Evolutionary conservation across 2,329 filamentous ascomycete genomes (phyloP), one percentile per base, ranked within the genome.

Genomic region (Tolypocladium tundrense): DNA sequence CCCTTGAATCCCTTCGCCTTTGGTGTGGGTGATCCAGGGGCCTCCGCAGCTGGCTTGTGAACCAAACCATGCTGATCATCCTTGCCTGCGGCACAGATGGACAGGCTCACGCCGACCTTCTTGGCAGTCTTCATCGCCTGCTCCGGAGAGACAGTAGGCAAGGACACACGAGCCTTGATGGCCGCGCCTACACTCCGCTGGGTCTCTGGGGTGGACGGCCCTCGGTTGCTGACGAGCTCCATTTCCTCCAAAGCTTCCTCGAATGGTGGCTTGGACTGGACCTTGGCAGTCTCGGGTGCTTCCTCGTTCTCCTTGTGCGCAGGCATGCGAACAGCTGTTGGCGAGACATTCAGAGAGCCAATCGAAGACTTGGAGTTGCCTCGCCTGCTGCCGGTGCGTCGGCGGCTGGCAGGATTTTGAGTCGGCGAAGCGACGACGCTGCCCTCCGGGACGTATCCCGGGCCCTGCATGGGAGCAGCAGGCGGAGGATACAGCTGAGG

Each of bases 251-350:
- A 35, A 0, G 59, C 60, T 51, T 70, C 68, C 45, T 72, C 70
- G 1, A 63, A 63, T 2, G 65, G 63, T 10, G 66, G 66, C 57
- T 73, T 72, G 8, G 67, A 68, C 55, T 68, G 69, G 7, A 53
- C 33, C 48, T 59, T 37, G 33, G 51, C 55, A 33, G 62, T 61
- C 14, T 60, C 40, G 5, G 43, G 3, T 14, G 40, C 1, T 40
- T 56, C 37, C n/a, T 45, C n/a, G 8, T 42, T 42, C 24, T 53
- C 42, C 14, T 50, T 45, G 9, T 37, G 21, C 10, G 19, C 27
- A 14, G 2, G 19, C 4, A 31, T 55, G 14, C 60, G 57, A 10
- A 31, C 35, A 13, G 50, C 41, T 2, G 24, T 19, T 2, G 51
- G 51, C 4, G 56, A 48, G 8, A 24, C n/a, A 27, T 24, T 27